Base-by-base conservation (phyloP, 1,139 yeast species). In the Kodamaea suecica region DNA sequence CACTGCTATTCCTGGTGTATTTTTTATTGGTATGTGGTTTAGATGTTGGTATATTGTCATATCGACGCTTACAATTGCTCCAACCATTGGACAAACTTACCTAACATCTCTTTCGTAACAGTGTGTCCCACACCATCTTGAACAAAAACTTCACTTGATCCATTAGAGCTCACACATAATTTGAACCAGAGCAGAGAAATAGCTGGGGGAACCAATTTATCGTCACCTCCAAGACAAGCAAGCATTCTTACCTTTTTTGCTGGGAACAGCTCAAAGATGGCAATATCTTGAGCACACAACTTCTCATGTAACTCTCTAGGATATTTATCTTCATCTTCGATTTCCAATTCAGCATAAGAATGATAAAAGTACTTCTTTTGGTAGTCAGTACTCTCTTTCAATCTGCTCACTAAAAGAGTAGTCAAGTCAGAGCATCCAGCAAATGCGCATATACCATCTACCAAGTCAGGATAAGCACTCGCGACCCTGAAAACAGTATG, bases 401-500 rank as follows among this genome's bases (percentile, higher is more conserved):
- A 50, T 37, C 80, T 51, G 43, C 65, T 69, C 38, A 71, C 38
- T 45, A 73, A 52, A 37, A 73, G 53, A 3, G 75, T 56, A 4
- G 73, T 51, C 40, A 73, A 50, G 36, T 73, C 76, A 30, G 61
- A 55, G 34, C 67, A 61, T 1, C 78, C 80, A 34, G 75, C 59
- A 16, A 73, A 65, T 1, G 80, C 79, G 30, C 67, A 65, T 29
- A 70, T 56, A 12, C 61, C 61, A 11, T 59, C 55, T 3, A 70
- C 68, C 25, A 54, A 42, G 3, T 61, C 55, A 1, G 78, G 77
- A 41, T 58, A 59, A 41, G 53, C 50, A 28, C 49, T 49, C 4
- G 71, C 78, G 34, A 70, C 66, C 34, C 80, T 56, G 54, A 77
- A 73, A 17, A 71, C 61, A 8, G 71, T 59, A 52, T 80, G 84